Evolutionary conservation across 768 basidiomycete species (phyloP), one percentile per base, ranked within the genome.

Genomic region (Suillus subalutaceus): DNA sequence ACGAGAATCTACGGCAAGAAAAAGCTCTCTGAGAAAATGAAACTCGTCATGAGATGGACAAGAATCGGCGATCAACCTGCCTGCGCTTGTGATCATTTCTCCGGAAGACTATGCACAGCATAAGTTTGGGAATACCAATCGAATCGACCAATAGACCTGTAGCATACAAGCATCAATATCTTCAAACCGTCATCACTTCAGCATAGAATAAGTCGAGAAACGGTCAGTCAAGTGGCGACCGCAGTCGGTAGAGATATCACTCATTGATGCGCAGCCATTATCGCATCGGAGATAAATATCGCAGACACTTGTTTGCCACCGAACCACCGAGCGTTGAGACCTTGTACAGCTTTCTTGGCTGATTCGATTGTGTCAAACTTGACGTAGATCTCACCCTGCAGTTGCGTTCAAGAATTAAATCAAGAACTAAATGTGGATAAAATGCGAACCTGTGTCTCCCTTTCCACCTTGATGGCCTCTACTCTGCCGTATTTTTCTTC

Each of bases 261-360:
- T 81, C 84, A 93, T 81, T 90, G 90, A 75, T 95, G 93, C 68
- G 93, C 93, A 81, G 91, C 91, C 92, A 95, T 93, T 72, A 97
- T 91, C 62, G 93, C 93, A 74, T 97, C 95, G 65, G 94, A 92
- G 72, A 97, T 96, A 81, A 93, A 96, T 64, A 86, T 76, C 69
- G 94, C 96, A 56, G 90, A 87, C 66, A 97, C 87, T 79, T 92
- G 90, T 79, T 90, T 90, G 67, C 96, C 96, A 67, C 94, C 95
- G 74, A 99, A 99, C 93, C 94, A 99, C 67, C 97, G 92, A 62
- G 96, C 94, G 71, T 97, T 96, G 63, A 99, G 86, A 72, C 94
- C 93, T 77, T 93, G 88, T 56, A 97, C 81, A 46, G 96, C 93
- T 66, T 89, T 86, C 75, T 90, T 90, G 40, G 97, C 94, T 13